phyloP scores from a whole-genome alignment of 352 stramenopile species.

The Saprolegnia diclina region DNA sequence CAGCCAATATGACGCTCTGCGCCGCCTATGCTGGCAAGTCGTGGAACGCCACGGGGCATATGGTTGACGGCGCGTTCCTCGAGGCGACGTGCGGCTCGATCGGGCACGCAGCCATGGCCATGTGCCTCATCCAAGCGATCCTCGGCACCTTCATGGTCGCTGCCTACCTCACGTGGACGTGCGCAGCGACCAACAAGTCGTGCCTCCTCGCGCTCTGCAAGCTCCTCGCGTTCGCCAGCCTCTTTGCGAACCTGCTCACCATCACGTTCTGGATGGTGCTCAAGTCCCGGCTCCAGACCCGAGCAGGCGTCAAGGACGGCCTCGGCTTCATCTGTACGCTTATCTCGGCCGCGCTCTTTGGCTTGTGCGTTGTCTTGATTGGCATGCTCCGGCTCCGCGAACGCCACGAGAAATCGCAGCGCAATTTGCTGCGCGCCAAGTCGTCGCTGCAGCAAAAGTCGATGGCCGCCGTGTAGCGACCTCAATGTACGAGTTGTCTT shows the following conservation, averaged over 20 bases:
- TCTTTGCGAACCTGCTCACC: slow-evolving; percentile 22
- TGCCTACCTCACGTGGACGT: slow-evolving; percentile 11
- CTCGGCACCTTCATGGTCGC: slow-evolving; percentile 18
- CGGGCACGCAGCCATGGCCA: slow-evolving; percentile 3
- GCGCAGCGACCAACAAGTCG: slow-evolving; percentile 20
- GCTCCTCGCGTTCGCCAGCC: slow-evolving; percentile 19
- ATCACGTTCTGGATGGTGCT: slow-evolving; percentile 23
- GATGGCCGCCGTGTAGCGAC: too few species aligned
- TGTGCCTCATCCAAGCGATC: slow-evolving; percentile 7
- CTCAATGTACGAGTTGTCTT: too few species aligned
- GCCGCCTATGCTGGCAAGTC: neutral
- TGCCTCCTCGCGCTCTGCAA: slow-evolving; percentile 21
- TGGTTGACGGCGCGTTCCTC: slow-evolving; percentile 15
- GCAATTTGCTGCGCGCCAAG: neutral
- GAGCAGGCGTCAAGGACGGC: slow-evolving; percentile 2
- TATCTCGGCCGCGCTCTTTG: slow-evolving; percentile 3
- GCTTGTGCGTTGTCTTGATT: slow-evolving; percentile 9
- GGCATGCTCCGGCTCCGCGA: slow-evolving; percentile 25
- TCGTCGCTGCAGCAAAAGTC: slow-evolving; percentile 16
- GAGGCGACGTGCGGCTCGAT: slow-evolving; percentile 10
- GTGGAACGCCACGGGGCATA: slow-evolving; percentile 3
- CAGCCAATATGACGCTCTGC: slow-evolving; percentile 10
- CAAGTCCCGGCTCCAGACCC: slow-evolving; percentile 4
- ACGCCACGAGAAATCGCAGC: slow-evolving; percentile 13
- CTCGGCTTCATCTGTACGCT: slow-evolving; percentile 12